These are phyloP conservation scores for Vicia faba DNA, from an alignment of 306 rosid genomes.

Conservation along the genomic window DNA sequence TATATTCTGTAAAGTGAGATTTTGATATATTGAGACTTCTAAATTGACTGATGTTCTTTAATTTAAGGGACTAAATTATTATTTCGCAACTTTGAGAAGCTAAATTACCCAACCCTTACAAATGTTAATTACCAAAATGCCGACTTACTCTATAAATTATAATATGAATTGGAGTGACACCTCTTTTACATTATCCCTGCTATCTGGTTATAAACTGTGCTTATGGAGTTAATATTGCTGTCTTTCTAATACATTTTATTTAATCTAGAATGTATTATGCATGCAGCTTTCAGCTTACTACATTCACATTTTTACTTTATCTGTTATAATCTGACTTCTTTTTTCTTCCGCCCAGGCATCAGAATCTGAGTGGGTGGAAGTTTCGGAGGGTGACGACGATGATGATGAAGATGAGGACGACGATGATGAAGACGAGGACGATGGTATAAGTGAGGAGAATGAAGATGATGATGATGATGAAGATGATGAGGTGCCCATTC, in stretches of 20 bases:
- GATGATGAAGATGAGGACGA: constrained; percentile 59
- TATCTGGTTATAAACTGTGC: constrained; percentile 26
- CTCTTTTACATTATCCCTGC: constrained; percentile 21
- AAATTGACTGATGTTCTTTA: neutral
- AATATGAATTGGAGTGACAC: constrained; percentile 18
- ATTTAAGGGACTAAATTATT: neutral
- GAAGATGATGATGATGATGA: constrained; percentile 51
- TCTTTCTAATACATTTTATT: constrained; percentile 28
- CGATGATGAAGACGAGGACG: constrained; percentile 56
- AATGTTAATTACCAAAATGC: neutral
- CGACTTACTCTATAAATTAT: constrained; percentile 2
- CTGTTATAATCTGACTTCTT: constrained; percentile 35
- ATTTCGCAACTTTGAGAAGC: neutral
- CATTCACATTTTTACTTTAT: constrained; percentile 28
- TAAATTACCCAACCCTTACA: neutral
- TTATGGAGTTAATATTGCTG: constrained; percentile 24
- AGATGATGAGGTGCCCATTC: constrained; percentile 57
- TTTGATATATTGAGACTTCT: neutral
- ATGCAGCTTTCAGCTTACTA: constrained; percentile 25
- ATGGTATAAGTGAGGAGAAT: constrained; percentile 49
- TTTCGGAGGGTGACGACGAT: constrained; percentile 76
- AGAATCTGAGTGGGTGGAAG: constrained; percentile 96
- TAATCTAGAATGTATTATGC: constrained; percentile 30
- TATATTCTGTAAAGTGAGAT: neutral
- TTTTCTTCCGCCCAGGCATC: constrained; percentile 62